Evolutionary conservation across 495 filamentous ascomycete genomes (phyloP), one percentile per base, ranked within the genome.

Genomic region (Ascodesmis nigricans): DNA sequence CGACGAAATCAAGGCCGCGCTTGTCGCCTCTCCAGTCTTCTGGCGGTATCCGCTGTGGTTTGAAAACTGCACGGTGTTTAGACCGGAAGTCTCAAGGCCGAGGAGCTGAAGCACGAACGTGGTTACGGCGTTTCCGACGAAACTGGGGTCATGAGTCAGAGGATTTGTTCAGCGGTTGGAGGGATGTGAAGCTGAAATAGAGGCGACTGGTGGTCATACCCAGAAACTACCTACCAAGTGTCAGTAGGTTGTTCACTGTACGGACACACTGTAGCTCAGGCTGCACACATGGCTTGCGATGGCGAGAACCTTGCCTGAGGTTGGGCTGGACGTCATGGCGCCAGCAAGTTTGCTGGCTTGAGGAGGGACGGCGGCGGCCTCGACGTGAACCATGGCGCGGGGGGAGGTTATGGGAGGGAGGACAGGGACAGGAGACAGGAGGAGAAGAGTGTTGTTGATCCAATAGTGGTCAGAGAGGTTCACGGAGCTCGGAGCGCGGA

Each of bases 31-130:
- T 19, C 87, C 87, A 42, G 75, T 84, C 58, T 74, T 69, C 57
- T 83, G 80, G 19, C 64, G 60, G 55, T 97, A 97, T 17, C 77
- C 87, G 4, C 78, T 76, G 52, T 97, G 87, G 50, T 97, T 97
- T 50, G 82, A 91, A 57, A 87, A 95, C 42, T 97, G 73, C 11
- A 97, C 87, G 2, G 87, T 95, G 50, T 97, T 91, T 43, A 97
- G 60, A 5, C 79, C 75, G 6, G 82, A 73, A 2, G 91, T 83
- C 45, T 97, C 87, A 50, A 82, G 91, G 25, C 87, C 87, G 39
- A 95, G 60, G 1, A 75, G 69, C 54, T 95, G 84, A 66, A 97
- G 73, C 49, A 78, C 78, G 41, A 91, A 84, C 1, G 75, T 74
- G 24, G 81, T 81, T 62, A 95, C 92, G 46, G 78, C 81, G 50